Base-by-base conservation (phyloP, 225 moss, liverwort and hornwort genomes). In the Sphagnum contortum region DNA sequence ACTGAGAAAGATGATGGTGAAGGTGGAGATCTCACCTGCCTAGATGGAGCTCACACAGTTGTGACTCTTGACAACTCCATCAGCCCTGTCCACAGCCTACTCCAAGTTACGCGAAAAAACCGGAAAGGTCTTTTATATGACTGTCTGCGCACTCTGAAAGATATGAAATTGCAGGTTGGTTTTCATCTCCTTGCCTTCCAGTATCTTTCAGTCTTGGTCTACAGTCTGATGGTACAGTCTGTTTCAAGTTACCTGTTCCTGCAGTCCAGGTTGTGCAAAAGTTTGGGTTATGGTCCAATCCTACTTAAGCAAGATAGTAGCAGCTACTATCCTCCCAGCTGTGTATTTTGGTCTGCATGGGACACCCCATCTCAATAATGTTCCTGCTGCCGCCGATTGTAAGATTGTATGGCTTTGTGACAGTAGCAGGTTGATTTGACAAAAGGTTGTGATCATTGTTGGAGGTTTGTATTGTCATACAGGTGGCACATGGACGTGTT, bases 51-150 rank as follows among this genome's bases (percentile, higher is more conserved):
- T 6, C 12, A 48, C 13, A 48, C 67, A 58, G 7, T 3, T 44
- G 58, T 75, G 7, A 56, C 50, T 3, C 46, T 87, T 6, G 90
- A 90, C 56, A 87, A 86, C 60, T 66, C 13, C 12, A 68, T 81
- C 53, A 88, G 88, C 67, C 90, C 90, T 48, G 67, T 77, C 50
- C 90, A 91, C 70, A 91, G 80, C 6, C 75, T 80, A 45, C 73
- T 91, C 3, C 90, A 81, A 73, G 79, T 91, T 53, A 83, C 82
- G 3, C 86, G 83, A 66, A 77, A 71, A 68, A 80, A 73, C 44
- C 78, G 90, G 9, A 88, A 86, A 52, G 90, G 90, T 46, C 51
- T 91, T 29, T 48, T 91, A 8, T 91, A 88, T 48, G 90, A 91
- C 69, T 77, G 79, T 45, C 80, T 91, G n/a, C 85, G 90, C 4